Conservation (phyloP, 2,329 filamentous ascomycete species). For the Didymellaceae sp. region DNA sequence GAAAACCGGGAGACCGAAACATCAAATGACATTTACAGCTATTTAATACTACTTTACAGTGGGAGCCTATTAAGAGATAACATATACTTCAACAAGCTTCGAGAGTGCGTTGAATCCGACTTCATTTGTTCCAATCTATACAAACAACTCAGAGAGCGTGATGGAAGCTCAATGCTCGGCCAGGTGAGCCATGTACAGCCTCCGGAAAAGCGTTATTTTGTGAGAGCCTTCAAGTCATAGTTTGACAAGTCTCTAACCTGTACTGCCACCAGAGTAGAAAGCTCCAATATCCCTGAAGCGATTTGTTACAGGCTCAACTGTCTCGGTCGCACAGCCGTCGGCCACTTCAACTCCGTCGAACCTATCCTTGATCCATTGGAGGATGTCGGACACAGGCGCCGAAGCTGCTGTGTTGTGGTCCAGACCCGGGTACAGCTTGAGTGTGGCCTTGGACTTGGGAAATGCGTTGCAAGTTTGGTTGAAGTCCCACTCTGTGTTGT, state of each 20-base stretch:
- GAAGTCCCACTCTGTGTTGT: slow-evolving; percentile 30
- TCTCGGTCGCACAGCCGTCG: slow-evolving; percentile 13
- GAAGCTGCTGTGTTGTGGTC: slow-evolving; percentile 23
- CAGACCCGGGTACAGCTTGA: slow-evolving; percentile 25
- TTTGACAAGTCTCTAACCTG: background rate
- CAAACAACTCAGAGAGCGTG: too few relatives aligned
- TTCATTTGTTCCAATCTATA: too few relatives aligned
- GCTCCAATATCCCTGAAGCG: slow-evolving; percentile 11
- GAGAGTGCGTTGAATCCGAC: too few relatives aligned
- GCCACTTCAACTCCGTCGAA: slow-evolving; percentile 20
- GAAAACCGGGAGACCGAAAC: too few relatives aligned
- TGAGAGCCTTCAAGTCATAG: too few relatives aligned
- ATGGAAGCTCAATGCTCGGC: too few relatives aligned
- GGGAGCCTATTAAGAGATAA: too few relatives aligned
- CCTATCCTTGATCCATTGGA: slow-evolving; percentile 22
- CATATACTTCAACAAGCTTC: too few relatives aligned
- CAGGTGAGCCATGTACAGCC: too few relatives aligned
- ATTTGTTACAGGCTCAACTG: slow-evolving; percentile 13
- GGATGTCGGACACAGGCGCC: slow-evolving; percentile 16
- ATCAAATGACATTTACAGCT: too few relatives aligned
- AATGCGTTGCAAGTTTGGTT: slow-evolving; percentile 25
- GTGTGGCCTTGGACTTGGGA: slow-evolving; percentile 17
- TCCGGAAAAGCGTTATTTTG: too few relatives aligned
- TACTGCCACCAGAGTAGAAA: slow-evolving; percentile 5
- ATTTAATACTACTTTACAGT: too few relatives aligned